Base-by-base conservation (phyloP, 2,329 filamentous ascomycete species). In the Colletotrichum scovillei region DNA sequence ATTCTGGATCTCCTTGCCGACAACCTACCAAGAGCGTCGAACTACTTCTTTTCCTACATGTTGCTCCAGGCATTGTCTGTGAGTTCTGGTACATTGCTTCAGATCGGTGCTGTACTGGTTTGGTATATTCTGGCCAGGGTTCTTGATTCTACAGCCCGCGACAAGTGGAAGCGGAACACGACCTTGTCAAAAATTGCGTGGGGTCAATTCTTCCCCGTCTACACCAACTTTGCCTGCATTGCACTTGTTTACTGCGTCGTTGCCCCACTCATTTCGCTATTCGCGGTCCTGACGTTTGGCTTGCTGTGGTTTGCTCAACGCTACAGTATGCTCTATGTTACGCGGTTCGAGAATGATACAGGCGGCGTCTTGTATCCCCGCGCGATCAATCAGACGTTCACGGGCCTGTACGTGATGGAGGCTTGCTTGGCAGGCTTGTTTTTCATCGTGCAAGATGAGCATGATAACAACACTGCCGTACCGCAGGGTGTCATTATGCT, bases 21-120 rank as follows among this genome's bases (percentile, higher is more conserved):
- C 12, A 97, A 95, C 73, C 85, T 99, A 5, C 97, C 97, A 2
- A 93, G 91, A 77, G 93, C 95, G 0, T 93, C 95, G 77, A 98
- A 98, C 80, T 99, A 98, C 83, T 99, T 98, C 86, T 98, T 98
- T 87, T 96, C 95, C 1, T 99, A 99, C 88, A 95, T 99, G 92
- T 93, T 98, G 80, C 91, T 99, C 11, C 97, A 98, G 79, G 95
- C 95, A 0, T 88, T 98, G 78, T 95, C 94, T 75, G 95, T 94
- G 75, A 98, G 95, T 81, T 96, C 96, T 1, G 95, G 94, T 81
- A 96, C 94, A 1, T 86, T 98, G 4, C 86, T 98, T 14, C 97
- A 98, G 79, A 89, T 97, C 28, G 91, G 90, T n/a, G 90, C 92
- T 4, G 88, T 99, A 4, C 79, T 95, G 58, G 87, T 92, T 75